Evolutionary conservation across 805 yeast genomes (phyloP), one percentile per base, ranked within the genome.

Genomic region (Ogataea populi-albae): DNA sequence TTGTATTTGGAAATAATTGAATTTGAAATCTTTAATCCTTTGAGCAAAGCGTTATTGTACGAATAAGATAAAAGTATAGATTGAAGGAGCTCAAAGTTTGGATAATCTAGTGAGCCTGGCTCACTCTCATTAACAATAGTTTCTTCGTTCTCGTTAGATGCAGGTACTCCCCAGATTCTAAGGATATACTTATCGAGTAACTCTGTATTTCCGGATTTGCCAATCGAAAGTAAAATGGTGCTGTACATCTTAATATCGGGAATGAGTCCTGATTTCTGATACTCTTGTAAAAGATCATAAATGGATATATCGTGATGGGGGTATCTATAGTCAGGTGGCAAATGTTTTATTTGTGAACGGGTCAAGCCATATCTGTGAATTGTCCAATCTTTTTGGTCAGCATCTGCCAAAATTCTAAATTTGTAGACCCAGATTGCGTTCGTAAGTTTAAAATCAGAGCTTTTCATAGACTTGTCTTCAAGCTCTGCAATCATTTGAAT

Each of bases 61-160:
- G 55, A 37, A 38, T 56, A 62, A 0, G 65, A 49, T 10, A 52
- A 41, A 1, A 63, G 25, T 3, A 64, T 49, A 6, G 59, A 51
- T 9, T 45, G 44, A 17, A 64, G 44, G 3, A 46, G 38, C 7
- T 37, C 28, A 17, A 36, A 38, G 33, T 51, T 37, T 5, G 69
- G 69, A 39, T 50, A 53, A 4, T 37, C 26, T 18, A 45, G 25
- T 3, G 52, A 38, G 8, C 40, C 43, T 9, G 37, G 18, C 5
- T 16, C 26, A 9, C 32, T 34, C 2, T 32, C 31, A 4, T 31
- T 34, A 3, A 41, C 28, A 6, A 27, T 28, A 30, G 26, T 34
- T 25, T 6, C 27, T n/a, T 4, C 32, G n/a, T 10, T 31, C 27
- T 11, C 36, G 17, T 29, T 23, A 5, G 26, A 22, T 7, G 39